Evolutionary conservation across 129 eudicot species (phyloP), one percentile per base, ranked within the genome.

Genomic region (Smallanthus sonchifolius): DNA sequence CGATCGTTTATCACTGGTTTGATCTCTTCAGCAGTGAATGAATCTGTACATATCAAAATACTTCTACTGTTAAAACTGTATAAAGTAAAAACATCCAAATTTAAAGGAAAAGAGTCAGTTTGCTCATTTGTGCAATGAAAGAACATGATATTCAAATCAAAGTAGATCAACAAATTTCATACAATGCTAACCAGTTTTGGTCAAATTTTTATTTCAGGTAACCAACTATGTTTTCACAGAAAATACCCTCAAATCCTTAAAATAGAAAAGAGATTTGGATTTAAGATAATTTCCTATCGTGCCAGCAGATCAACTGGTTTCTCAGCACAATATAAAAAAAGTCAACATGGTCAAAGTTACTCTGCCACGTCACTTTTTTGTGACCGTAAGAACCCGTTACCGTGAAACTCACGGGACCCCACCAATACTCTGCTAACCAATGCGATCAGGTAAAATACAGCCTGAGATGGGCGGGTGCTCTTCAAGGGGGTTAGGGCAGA

Each of bases 21-120:
- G 20, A 11, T 67, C 67, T 40, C 81, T 42, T 72, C 61, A 43
- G 37, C 59, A 52, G 83, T 47, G 52, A 17, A 38, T 48, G 83
- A 55, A 74, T 80, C 84, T 79, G 82, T 24, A 77, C 39, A 82
- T 59, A 16, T 47, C 81, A 80, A 52, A 72, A 73, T 75, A 76
- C 20, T 40, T 67, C 51, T 49, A 11, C 57, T 0, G 13, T 69
- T 20, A 78, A 44, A 65, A 82, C 65, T 61, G 32, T 62, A 64
- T 32, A 40, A 7, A 16, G 56, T 49, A 49, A 49, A 47, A 62
- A 2, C 30, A 49, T 44, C 20, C 40, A 15, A 47, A 0, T 28
- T 59, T 59, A 54, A n/a, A n/a, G 75, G 57, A 49, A 43, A 7
- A 10, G 66, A 34, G 51, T 34, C 30, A 30, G 11, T 54, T 64